Percentiles rank a stretch among this genome's conserved stretches.
Conservation (phyloP, 192 early-diverging fungal species). For the Rhizophagus sp. region DNA sequence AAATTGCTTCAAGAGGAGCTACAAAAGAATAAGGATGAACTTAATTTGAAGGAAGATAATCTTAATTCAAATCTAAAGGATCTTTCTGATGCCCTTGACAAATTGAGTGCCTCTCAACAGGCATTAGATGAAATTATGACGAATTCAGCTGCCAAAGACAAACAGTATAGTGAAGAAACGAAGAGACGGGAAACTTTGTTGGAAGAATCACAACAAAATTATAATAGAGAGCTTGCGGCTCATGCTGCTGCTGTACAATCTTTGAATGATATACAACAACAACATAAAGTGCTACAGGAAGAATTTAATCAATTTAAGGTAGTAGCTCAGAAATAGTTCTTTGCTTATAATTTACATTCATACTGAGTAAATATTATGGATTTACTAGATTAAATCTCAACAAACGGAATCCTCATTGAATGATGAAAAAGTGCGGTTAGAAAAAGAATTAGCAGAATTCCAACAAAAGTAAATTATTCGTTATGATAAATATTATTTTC, state of each 20-base stretch:
- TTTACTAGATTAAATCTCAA: conserved; percentile 49
- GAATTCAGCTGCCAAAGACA: conserved; percentile 36
- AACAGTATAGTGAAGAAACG: conserved; percentile 52
- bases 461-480: conserved; percentile 56
- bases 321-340: too few relatives aligned
- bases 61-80: background rate
- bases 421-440: conserved; percentile 35
- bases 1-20: conserved; percentile 11
- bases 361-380: conserved; percentile 26
- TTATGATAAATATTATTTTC: conserved; percentile 38
- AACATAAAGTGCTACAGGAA: conserved; percentile 31
- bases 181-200: conserved; percentile 48
- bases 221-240: conserved; percentile 66
- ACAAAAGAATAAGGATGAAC: background rate
- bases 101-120: background rate
- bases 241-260: conserved; percentile 61
- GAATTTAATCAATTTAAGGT: conserved; percentile 36
- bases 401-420: conserved; percentile 50
- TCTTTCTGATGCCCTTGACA: background rate
- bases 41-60: background rate
- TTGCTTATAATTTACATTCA: background rate
- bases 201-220: conserved; percentile 63
- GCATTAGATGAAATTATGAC: background rate
- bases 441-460: conserved; percentile 46
- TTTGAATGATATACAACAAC: conserved; percentile 36